These are phyloP conservation scores for Cadophora luteo-olivacea DNA, from an alignment of 2,329 filamentous ascomycete genomes.

Conservation along the genomic window DNA sequence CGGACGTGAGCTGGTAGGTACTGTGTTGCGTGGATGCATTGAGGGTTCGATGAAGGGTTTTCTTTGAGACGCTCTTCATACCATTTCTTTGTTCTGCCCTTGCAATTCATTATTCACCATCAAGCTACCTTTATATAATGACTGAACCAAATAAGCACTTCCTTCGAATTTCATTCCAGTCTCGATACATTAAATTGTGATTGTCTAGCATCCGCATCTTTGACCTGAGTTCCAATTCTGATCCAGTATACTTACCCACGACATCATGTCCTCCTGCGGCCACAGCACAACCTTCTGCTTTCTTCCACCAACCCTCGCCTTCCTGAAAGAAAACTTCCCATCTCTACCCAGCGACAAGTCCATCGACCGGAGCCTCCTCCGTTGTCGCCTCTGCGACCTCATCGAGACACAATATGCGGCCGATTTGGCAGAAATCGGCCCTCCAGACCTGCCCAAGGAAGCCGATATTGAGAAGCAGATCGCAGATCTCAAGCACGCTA, in stretches of 20 bases:
- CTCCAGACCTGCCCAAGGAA: slow-evolving; percentile 24
- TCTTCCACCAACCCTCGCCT: slow-evolving; percentile 34
- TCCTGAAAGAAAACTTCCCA: slow-evolving; percentile 29
- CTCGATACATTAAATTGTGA: neutral
- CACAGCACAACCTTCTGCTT: slow-evolving; percentile 23
- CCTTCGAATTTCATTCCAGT: neutral
- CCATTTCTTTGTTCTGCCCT: slow-evolving; percentile 11
- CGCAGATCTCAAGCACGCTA: slow-evolving; percentile 26
- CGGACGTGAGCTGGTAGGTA: neutral
- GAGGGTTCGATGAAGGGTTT: neutral
- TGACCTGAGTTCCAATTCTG: neutral
- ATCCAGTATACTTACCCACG: neutral
- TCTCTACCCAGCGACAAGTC: slow-evolving; percentile 22
- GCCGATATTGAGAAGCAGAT: slow-evolving; percentile 34
- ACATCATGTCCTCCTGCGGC: slow-evolving; percentile 26
- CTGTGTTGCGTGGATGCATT: neutral
- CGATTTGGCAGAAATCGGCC: slow-evolving; percentile 29
- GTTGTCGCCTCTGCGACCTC: slow-evolving; percentile 40
- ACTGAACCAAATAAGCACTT: neutral
- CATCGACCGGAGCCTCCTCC: slow-evolving; percentile 33
- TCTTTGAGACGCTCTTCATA: neutral
- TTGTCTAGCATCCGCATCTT: neutral
- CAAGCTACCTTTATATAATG: neutral
- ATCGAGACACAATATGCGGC: slow-evolving; percentile 29
- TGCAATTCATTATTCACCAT: neutral